These are phyloP conservation scores for Podospora anserina DNA, from an alignment of 495 filamentous ascomycete species.

Conservation along the genomic window DNA sequence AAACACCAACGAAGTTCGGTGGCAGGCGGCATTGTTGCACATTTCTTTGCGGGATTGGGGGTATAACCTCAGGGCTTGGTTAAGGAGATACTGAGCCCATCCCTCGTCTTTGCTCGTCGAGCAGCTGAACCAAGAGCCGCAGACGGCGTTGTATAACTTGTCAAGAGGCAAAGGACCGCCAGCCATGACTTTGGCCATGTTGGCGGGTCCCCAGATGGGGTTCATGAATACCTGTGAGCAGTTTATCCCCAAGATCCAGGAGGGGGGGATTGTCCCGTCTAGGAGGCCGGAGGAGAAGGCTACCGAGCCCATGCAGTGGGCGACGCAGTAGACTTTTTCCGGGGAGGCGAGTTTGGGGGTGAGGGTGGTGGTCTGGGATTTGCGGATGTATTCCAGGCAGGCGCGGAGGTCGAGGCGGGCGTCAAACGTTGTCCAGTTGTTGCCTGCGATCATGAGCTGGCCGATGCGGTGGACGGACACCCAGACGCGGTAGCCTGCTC, in stretches of 20 bases:
- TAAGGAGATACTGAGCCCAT: slow-evolving; percentile 49
- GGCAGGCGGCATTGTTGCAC: slow-evolving; percentile 62
- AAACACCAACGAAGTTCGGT: slow-evolving; percentile 58
- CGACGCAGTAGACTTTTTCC: slow-evolving; percentile 56
- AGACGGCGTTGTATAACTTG: slow-evolving; percentile 43
- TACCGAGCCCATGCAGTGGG: slow-evolving; percentile 66
- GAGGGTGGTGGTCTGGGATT: slow-evolving; percentile 11
- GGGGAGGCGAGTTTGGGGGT: slow-evolving; percentile 7
- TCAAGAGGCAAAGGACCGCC: slow-evolving; percentile 45
- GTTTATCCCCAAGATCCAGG: slow-evolving; percentile 60
- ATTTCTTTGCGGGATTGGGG: slow-evolving; percentile 55
- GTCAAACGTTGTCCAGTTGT: slow-evolving; percentile 58
- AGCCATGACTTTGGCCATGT: slow-evolving; percentile 55
- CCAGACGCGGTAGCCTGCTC: slow-evolving; percentile 57
- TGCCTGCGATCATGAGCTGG: slow-evolving; percentile 50
- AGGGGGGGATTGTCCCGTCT: slow-evolving; percentile 58
- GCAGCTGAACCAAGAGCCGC: slow-evolving; percentile 55
- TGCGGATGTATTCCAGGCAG: slow-evolving; percentile 54
- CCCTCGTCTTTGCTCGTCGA: slow-evolving; percentile 46
- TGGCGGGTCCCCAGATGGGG: slow-evolving; percentile 56
- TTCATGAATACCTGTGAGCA: slow-evolving; percentile 65
- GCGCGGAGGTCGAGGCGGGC: slow-evolving; percentile 60
- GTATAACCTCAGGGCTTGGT: slow-evolving; percentile 59
- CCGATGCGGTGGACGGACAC: slow-evolving; percentile 61
- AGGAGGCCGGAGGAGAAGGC: slow-evolving; percentile 58